These are phyloP conservation scores for Eucalyptus leucophloia DNA, from an alignment of 345 rosid genomes.

Conservation along the genomic window DNA sequence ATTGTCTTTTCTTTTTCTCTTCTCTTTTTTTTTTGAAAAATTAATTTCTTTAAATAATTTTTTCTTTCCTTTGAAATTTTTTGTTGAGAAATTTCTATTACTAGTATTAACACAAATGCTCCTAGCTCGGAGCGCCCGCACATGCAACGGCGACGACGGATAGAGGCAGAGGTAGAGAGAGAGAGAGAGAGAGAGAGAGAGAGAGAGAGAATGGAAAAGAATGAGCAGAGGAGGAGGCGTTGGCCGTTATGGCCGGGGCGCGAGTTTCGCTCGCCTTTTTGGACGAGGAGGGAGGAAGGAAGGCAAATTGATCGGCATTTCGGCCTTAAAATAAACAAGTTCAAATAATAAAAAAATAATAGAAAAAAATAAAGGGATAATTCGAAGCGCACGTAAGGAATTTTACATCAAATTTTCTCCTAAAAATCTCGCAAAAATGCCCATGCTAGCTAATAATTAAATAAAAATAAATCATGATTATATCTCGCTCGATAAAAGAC, in stretches of 20 bases:
- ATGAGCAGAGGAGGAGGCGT: not conserved
- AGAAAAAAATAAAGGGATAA: not conserved
- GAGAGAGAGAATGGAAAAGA: not conserved
- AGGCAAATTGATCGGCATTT: not conserved
- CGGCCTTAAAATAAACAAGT: not conserved
- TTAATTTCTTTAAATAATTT: no score
- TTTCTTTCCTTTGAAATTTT: no score
- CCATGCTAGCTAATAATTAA: not conserved
- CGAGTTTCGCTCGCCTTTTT: not conserved
- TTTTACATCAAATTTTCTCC: not conserved
- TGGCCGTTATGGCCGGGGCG: not conserved
- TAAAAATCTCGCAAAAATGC: not conserved
- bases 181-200: not conserved
- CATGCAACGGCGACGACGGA: not conserved
- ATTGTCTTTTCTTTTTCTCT: no score
- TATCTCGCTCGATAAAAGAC: no score
- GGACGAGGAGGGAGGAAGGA: not conserved
- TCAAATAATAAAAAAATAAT: not conserved
- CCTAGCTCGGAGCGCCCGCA: not conserved
- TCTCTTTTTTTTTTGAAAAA: no score
- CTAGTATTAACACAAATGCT: no score
- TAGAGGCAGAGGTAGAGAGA: no score
- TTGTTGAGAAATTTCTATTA: no score
- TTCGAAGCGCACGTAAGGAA: not conserved
- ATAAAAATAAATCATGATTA: no score